Conservation (phyloP, 2,329 filamentous ascomycete species). For the Talaromyces sp. region DNA sequence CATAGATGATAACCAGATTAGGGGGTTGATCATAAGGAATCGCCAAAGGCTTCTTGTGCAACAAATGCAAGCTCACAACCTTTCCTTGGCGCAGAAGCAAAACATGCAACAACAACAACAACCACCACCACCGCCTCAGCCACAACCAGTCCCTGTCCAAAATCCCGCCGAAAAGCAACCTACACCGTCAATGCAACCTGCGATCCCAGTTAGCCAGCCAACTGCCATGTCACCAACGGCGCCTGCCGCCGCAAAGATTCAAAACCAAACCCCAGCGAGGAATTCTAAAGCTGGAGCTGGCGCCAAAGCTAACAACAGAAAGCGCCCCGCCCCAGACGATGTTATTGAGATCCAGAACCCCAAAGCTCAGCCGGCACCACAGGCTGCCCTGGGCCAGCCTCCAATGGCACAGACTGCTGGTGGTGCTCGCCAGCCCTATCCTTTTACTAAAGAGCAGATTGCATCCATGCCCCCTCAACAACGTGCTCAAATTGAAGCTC, state of each 20-base stretch:
- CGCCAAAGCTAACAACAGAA: constrained; percentile 31
- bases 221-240: constrained; percentile 18
- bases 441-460: constrained; percentile 30
- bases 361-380: constrained; percentile 23
- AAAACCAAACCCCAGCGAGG: constrained; percentile 2
- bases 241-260: neutral
- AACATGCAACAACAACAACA: constrained; percentile 23
- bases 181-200: constrained; percentile 10
- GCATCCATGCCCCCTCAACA: constrained; percentile 38
- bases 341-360: constrained; percentile 37
- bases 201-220: constrained; percentile 17
- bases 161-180: constrained; percentile 19
- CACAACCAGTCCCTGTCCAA: constrained; percentile 19
- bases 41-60: constrained; percentile 30
- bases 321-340: constrained; percentile 43
- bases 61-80: constrained; percentile 24
- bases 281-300: constrained; percentile 17
- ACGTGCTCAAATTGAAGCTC: constrained; percentile 30
- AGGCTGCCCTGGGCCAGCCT: constrained; percentile 16
- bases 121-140: neutral
- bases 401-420: constrained; percentile 14
- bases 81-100: constrained; percentile 13
- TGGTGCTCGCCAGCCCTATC: constrained; percentile 17
- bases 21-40: constrained; percentile 27
- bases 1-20: constrained; percentile 39